These are phyloP conservation scores for Penicillium hesseltinei DNA, from an alignment of 2,329 filamentous ascomycete species.

Conservation along the genomic window DNA sequence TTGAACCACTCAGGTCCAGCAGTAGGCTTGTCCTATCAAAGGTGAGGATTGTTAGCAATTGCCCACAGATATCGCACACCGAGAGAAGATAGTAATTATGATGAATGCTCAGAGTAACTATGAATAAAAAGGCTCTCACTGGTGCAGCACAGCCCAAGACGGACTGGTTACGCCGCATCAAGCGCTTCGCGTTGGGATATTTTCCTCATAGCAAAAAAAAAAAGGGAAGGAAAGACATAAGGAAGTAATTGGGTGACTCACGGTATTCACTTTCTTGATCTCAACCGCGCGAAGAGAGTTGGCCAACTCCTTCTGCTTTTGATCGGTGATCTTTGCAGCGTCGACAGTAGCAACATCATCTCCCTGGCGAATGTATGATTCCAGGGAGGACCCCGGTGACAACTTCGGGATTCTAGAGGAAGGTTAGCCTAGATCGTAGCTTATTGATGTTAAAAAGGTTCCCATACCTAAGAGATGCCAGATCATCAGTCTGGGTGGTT, in stretches of 20 bases:
- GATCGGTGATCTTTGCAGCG: slow-evolving; percentile 49
- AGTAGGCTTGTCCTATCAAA: slow-evolving; percentile 55
- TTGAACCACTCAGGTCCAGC: slow-evolving; percentile 85
- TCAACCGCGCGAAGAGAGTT: slow-evolving; percentile 39
- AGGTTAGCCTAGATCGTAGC: background rate
- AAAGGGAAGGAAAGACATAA: background rate
- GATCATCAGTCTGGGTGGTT: slow-evolving; percentile 15
- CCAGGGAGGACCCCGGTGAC: slow-evolving; percentile 46
- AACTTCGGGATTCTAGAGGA: slow-evolving; percentile 51
- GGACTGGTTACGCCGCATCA: slow-evolving; percentile 71
- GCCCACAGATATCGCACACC: slow-evolving; percentile 14
- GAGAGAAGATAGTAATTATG: slow-evolving; percentile 1
- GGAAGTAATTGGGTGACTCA: slow-evolving; percentile 36
- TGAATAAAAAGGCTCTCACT: slow-evolving; percentile 66
- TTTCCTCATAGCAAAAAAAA: slow-evolving; percentile 67
- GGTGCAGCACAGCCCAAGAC: slow-evolving; percentile 77
- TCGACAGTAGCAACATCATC: slow-evolving; percentile 56
- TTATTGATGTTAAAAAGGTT: too few relatives aligned
- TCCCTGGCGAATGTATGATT: slow-evolving; percentile 55
- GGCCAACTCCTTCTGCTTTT: slow-evolving; percentile 40
- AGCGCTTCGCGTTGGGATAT: slow-evolving; percentile 62
- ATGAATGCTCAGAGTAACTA: slow-evolving; percentile 66
- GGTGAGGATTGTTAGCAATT: slow-evolving; percentile 25
- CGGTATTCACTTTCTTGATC: slow-evolving; percentile 47
- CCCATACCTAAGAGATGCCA: slow-evolving; percentile 13